phyloP scores from a whole-genome alignment of 371 early-diverging fungal species.

The Mucor indicus region DNA sequence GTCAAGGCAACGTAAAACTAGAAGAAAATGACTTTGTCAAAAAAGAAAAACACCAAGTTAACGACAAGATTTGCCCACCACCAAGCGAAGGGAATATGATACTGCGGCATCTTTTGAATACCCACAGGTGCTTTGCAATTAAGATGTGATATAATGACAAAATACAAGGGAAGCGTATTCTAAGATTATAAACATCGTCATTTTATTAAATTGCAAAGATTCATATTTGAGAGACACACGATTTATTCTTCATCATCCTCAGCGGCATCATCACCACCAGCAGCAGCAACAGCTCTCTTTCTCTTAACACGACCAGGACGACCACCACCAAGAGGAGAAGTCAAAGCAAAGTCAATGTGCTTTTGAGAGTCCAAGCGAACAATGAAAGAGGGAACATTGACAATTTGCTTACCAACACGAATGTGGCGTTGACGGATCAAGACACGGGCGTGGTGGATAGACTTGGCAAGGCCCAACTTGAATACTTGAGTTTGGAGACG shows the following conservation, averaged over 20 bases:
- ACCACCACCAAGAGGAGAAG: conserved; percentile 98
- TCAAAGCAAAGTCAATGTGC: conserved; percentile 98
- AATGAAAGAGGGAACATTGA: conserved; percentile 94
- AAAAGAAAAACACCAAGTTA: too few species aligned
- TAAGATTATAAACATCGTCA: too few species aligned
- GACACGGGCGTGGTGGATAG: conserved; percentile 99
- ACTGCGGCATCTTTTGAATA: conserved; percentile 17
- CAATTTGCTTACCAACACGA: conserved; percentile 98
- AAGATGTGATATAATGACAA: conserved; percentile 23
- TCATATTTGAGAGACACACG: too few species aligned
- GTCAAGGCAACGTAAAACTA: too few species aligned
- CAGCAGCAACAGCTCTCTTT: conserved; percentile 75
- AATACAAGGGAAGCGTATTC: too few species aligned
- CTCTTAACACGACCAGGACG: conserved; percentile 98
- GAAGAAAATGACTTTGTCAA: too few species aligned
- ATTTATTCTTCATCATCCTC: conserved; percentile 69
- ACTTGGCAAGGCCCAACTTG: conserved; percentile 98
- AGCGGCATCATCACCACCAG: conserved; percentile 64
- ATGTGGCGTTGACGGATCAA: conserved; percentile 99
- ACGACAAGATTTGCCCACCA: too few species aligned
- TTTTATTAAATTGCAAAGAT: conserved; percentile 55
- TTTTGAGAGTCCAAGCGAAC: conserved; percentile 95
- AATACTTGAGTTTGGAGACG: conserved; percentile 99
- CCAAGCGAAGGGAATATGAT: conserved; percentile 19
- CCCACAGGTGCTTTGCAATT: conserved; percentile 50